Base-by-base conservation (phyloP, 148 eudicot genomes). In the Selenicereus undatus region DNA sequence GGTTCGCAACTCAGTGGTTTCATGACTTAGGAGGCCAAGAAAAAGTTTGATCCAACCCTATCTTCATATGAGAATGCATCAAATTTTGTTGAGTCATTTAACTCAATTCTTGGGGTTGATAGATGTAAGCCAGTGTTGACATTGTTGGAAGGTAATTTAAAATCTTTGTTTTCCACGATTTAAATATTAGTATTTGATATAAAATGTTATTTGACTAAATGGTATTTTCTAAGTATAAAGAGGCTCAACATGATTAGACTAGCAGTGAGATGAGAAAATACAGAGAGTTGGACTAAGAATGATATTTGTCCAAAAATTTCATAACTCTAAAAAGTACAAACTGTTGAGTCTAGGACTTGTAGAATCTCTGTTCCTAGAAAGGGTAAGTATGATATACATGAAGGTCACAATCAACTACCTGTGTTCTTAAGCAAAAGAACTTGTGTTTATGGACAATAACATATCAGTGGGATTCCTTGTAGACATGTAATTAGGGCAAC, bases 1-100 rank as follows among this genome's bases (percentile, higher is more conserved):
- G 70, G 20, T 0, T 18, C 6, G 12, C 10, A 12, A 42, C 17
- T n/a, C 32, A 69, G 39, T 70, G 73, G 22, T 70, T 32, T 7
- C 1, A 18, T 1, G 21, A 68, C 5, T 68, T 68, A 2, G 72
- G 72, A 11, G 18, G 13, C 5, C 36, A 68, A 68, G 39, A 24
- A 26, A 11, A 39, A 36, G n/a, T 65, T 64, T 42, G 36, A 62
- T 27, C 52, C 39, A 2, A 8, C 0, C 5, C 4, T 75, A 1
- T 17, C 0, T 11, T 76, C 13, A 11, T 36, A 77, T 27, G 43
- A 30, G 9, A 65, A 64, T 13, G 66, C 20, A 5, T 42, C 21
- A 1, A 78, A 66, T 14, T 78, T 78, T 26, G 60, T 78, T 24
- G 80, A 78, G 14, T n/a, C 50, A 4, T 43, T 66, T 45, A 78